Percentiles rank a stretch among this genome's conserved stretches.
phyloP scores from a whole-genome alignment of 2,329 filamentous ascomycete genomes.

The Aureobasidium melanogenum region DNA sequence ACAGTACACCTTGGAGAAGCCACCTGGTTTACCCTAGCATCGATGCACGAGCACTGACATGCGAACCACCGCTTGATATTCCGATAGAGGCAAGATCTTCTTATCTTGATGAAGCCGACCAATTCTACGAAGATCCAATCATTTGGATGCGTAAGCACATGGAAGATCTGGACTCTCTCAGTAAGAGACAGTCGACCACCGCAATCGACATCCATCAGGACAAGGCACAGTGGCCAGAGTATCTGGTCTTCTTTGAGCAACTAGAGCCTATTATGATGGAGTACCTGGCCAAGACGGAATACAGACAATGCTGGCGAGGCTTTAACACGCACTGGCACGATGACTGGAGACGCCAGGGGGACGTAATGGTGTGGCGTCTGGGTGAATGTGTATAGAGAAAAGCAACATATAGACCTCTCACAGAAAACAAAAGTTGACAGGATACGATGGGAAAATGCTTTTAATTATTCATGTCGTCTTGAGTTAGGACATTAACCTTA shows the following conservation, averaged over 20 bases:
- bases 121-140: slow-evolving; percentile 65
- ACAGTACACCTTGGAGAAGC: slow-evolving; percentile 90
- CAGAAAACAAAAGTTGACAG: not conserved
- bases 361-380: slow-evolving; percentile 50
- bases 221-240: slow-evolving; percentile 33
- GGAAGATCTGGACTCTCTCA: slow-evolving; percentile 16
- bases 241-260: slow-evolving; percentile 48
- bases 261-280: slow-evolving; percentile 41
- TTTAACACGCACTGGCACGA: slow-evolving; percentile 57
- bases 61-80: slow-evolving; percentile 75
- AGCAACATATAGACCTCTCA: not conserved
- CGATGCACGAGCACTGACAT: slow-evolving; percentile 74
- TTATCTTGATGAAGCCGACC: slow-evolving; percentile 85
- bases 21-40: slow-evolving; percentile 70
- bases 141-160: slow-evolving; percentile 36
- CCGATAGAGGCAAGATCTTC: slow-evolving; percentile 49
- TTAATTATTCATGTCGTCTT: not conserved
- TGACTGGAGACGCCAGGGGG: slow-evolving; percentile 51
- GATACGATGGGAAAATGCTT: not conserved
- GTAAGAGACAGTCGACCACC: not conserved
- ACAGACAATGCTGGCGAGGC: slow-evolving; percentile 50
- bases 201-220: slow-evolving; percentile 11
- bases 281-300: slow-evolving; percentile 38
- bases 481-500: not conserved
- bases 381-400: not conserved